A percentile compares a stretch with the other conserved stretches of the same genome.
Conservation (phyloP, 2,329 filamentous ascomycete species). For the Tolypocladium inflatum region DNA sequence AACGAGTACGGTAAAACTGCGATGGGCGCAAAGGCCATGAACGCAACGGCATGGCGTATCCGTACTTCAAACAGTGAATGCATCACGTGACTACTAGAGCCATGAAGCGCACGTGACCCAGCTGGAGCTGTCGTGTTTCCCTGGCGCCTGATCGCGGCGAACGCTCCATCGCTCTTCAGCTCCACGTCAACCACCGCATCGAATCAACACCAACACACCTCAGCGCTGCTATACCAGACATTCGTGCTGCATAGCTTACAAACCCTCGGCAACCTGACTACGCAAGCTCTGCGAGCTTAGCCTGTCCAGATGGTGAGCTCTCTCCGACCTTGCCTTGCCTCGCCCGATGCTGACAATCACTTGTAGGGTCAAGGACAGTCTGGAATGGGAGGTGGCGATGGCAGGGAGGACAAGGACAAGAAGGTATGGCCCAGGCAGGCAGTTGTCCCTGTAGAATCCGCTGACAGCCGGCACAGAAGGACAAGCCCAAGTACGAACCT, state of each 20-base stretch:
- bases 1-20: too few species aligned
- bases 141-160: constrained; percentile 30
- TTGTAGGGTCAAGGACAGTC: constrained; percentile 74
- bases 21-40: too few species aligned
- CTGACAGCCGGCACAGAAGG: constrained; percentile 57
- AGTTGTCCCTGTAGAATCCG: neutral
- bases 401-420: constrained; percentile 83
- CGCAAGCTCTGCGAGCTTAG: constrained; percentile 18
- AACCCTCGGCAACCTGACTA: constrained; percentile 10
- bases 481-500: constrained; percentile 99
- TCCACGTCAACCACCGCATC: neutral
- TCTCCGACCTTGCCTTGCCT: neutral
- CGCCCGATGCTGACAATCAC: constrained; percentile 1
- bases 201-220: constrained; percentile 12
- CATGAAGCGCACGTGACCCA: constrained; percentile 18
- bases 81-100: neutral
- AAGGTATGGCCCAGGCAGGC: constrained; percentile 50
- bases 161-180: constrained; percentile 12
- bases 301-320: constrained; percentile 13
- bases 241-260: neutral
- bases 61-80: too few species aligned
- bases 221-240: neutral
- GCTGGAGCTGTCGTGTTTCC: constrained; percentile 32
- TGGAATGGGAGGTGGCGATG: constrained; percentile 73
- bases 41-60: neutral